Conservation (phyloP, 768 basidiomycete genomes). For the Gautieria morchelliformis region DNA sequence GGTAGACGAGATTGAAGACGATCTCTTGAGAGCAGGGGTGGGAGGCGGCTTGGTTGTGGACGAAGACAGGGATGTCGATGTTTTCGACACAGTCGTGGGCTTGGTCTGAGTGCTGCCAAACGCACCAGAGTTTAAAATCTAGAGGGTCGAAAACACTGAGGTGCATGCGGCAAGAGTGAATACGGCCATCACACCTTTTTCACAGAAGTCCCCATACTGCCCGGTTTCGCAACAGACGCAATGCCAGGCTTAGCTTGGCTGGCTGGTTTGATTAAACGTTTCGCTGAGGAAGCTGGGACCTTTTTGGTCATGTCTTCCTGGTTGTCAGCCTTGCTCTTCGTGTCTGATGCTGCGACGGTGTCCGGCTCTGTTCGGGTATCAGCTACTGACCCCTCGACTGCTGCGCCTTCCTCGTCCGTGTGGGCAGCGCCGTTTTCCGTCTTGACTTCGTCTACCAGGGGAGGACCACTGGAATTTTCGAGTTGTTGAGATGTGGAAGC, state of each 20-base stretch:
- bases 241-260: slow-evolving; percentile 3
- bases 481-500: background rate
- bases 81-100: slow-evolving; percentile 31
- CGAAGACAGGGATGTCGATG: background rate
- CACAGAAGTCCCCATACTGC: slow-evolving; percentile 30
- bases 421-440: slow-evolving; percentile 25
- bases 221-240: background rate
- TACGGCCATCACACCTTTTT: slow-evolving; percentile 49
- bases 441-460: slow-evolving; percentile 28
- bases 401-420: slow-evolving; percentile 15
- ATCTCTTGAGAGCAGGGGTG: slow-evolving; percentile 2
- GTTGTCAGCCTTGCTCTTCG: slow-evolving; percentile 29
- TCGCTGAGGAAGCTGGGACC: slow-evolving; percentile 32
- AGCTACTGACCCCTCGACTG: slow-evolving; percentile 12
- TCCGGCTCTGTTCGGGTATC: slow-evolving; percentile 12
- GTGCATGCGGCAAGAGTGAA: slow-evolving; percentile 4
- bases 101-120: slow-evolving; percentile 45
- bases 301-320: slow-evolving; percentile 21
- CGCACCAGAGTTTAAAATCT: slow-evolving; percentile 60
- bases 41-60: slow-evolving; percentile 17
- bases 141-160: slow-evolving; percentile 10
- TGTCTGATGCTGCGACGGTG: slow-evolving; percentile 19
- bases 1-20: slow-evolving; percentile 1
- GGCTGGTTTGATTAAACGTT: background rate
- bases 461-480: background rate